These are phyloP conservation scores for Leptomonas seymouri DNA, from an alignment of 208 protist species.

Conservation along the genomic window DNA sequence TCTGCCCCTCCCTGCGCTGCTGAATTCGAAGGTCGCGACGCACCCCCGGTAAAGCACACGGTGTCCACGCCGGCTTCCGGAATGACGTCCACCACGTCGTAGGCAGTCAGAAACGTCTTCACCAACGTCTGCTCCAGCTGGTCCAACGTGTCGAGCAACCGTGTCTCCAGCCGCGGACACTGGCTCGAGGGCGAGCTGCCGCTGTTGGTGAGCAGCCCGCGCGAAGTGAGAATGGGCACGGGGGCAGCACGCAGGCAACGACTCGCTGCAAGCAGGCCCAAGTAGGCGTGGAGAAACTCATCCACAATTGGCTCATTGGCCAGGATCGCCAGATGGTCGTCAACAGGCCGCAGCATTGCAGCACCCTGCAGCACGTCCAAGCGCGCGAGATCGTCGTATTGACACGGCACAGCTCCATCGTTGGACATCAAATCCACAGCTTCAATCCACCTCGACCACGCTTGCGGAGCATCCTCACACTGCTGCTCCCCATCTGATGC, in stretches of 20 bases:
- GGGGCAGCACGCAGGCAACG: conserved; percentile 26
- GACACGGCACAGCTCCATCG: not conserved
- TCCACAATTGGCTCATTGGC: conserved; percentile 40
- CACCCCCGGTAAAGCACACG: not conserved
- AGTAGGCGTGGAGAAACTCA: conserved; percentile 64
- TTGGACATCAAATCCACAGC: conserved; percentile 8
- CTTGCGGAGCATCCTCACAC: not conserved
- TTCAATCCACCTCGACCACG: conserved; percentile 20
- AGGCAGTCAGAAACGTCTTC: conserved; percentile 37
- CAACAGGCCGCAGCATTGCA: not conserved
- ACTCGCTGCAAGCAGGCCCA: conserved; percentile 48
- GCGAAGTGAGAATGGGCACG: not conserved
- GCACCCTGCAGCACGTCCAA: not conserved
- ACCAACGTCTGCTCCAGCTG: conserved; percentile 41
- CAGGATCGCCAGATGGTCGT: conserved; percentile 28
- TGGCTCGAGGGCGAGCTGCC: not conserved
- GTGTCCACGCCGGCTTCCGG: not conserved
- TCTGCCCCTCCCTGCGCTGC: not conserved
- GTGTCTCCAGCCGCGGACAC: conserved; percentile 7
- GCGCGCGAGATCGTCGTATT: not conserved
- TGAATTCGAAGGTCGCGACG: not conserved
- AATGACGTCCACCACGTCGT: conserved; percentile 4
- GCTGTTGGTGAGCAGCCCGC: not conserved
- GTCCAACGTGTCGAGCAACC: conserved; percentile 33
- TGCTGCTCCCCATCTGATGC: not conserved